A percentile compares a stretch with the other conserved stretches of the same genome.
These are phyloP conservation scores for Tetracladium setigerum DNA, from an alignment of 495 filamentous ascomycete species.

Conservation along the genomic window DNA sequence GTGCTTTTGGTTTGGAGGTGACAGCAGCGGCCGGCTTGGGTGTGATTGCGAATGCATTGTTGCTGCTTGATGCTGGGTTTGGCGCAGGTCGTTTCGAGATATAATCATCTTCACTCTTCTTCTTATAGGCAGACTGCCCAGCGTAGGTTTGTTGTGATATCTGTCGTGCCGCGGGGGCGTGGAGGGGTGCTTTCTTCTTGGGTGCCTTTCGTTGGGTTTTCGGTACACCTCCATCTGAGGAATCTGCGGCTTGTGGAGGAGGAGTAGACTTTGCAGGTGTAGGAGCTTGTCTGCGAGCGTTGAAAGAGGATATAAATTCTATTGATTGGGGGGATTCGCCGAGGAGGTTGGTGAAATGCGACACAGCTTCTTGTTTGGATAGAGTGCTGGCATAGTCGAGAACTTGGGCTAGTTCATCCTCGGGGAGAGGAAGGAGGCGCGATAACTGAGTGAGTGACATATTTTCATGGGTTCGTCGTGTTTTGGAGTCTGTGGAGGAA, in stretches of 20 bases:
- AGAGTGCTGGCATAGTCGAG: constrained; percentile 66
- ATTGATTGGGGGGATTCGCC: constrained; percentile 78
- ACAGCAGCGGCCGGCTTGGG: constrained; percentile 27
- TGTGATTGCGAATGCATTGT: constrained; percentile 31
- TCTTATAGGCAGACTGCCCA: constrained; percentile 51
- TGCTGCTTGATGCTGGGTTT: constrained; percentile 31
- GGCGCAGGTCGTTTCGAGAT: constrained; percentile 30
- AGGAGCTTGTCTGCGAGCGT: constrained; percentile 52
- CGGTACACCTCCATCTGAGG: constrained; percentile 11
- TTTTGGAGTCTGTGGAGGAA: too few species aligned
- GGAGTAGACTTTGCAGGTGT: background rate
- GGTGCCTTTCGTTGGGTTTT: constrained; percentile 13
- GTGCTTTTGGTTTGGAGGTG: constrained; percentile 31
- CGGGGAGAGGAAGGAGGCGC: constrained; percentile 72
- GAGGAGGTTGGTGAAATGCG: constrained; percentile 81
- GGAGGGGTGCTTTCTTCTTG: constrained; percentile 22
- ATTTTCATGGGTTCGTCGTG: background rate
- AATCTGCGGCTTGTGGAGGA: background rate
- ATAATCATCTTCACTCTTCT: constrained; percentile 58
- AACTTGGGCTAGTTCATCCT: constrained; percentile 73
- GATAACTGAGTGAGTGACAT: constrained; percentile 65
- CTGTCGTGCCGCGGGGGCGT: constrained; percentile 21
- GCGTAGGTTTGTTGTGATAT: constrained; percentile 16
- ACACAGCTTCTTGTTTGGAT: constrained; percentile 65
- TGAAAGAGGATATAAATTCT: constrained; percentile 91